Evolutionary conservation across 2,329 filamentous ascomycete genomes (phyloP), one percentile per base, ranked within the genome.

Genomic region (Curvularia hawaiiensis): DNA sequence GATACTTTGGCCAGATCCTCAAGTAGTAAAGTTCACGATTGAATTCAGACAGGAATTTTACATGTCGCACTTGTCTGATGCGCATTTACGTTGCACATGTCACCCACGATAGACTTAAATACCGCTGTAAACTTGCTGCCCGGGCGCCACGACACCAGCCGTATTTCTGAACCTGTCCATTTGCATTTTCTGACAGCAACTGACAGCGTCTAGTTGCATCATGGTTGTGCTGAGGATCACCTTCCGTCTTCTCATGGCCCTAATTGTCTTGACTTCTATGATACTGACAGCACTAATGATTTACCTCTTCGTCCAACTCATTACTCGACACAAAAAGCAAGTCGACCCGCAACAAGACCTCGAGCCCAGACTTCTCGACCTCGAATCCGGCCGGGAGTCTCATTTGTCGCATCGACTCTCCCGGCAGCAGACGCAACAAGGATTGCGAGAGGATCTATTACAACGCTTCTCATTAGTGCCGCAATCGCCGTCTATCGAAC

Each of bases 261-360:
- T 69, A 1, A 56, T 63, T n/a, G 47, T 64, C 11, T 41, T 69
- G 7, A 58, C 52, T 6, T 60, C 60, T 40, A 50, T 48, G 0
- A 50, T 67, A 26, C 55, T 69, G 26, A 49, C 56, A 30, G 35
- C 65, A 26, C 41, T 69, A 8, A n/a, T 65, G 18, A n/a, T 60
- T n/a, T 67, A 59, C 58, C 35, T 67, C 4, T 18, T 59, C 16
- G 53, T 60, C 16, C 56, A 56, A 40, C 57, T 52, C 45, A 49
- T 53, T 48, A 62, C 56, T 9, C 54, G 58, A n/a, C 22, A 35
- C 43, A 53, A 49, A 4, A 22, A 26, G 16, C 31, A 43, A 33
- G 6, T 43, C 9, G 26, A 4, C 18, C n/a, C 35, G 11, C 44
- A 49, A 8, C 43, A 51, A 52, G 40, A 30, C 1, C 18, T 44